Conservation (phyloP, 2,329 filamentous ascomycete species). For the Neocucurbitaria cava region DNA sequence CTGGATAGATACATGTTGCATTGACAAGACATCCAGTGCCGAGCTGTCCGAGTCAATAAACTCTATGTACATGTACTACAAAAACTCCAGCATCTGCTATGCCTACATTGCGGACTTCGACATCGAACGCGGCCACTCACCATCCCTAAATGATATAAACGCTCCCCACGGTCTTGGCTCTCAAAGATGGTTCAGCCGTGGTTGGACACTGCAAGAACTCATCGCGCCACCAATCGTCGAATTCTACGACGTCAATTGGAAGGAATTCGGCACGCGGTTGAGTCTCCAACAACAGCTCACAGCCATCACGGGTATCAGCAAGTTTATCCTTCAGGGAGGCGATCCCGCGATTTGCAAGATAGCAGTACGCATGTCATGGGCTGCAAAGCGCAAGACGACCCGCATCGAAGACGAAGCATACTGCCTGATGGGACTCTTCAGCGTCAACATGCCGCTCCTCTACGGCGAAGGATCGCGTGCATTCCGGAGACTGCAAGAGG, state of each 20-base stretch:
- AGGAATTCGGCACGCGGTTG: constrained; percentile 5
- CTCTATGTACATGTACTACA: constrained; percentile 2
- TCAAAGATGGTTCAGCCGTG: constrained; percentile 1
- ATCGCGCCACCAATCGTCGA: constrained; percentile 6
- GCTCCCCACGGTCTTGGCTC: background rate
- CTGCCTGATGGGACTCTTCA: background rate
- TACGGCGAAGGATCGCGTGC: background rate
- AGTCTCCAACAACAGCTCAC: constrained; percentile 4
- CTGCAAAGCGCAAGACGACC: background rate
- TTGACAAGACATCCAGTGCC: constrained; percentile 1
- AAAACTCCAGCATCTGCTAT: background rate
- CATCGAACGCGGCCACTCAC: background rate
- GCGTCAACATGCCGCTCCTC: background rate
- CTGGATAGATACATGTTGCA: constrained; percentile 7
- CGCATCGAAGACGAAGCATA: background rate
- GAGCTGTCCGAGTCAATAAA: constrained; percentile 1
- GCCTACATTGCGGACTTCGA: constrained; percentile 1
- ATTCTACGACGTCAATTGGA: constrained; percentile 15
- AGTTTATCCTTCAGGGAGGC: background rate
- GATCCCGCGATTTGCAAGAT: background rate
- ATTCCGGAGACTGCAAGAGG: background rate
- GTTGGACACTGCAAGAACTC: constrained; percentile 9
- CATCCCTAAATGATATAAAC: background rate
- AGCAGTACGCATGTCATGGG: background rate
- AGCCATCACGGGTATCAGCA: constrained; percentile 6